Evolutionary conservation across 495 filamentous ascomycete genomes (phyloP).

Genomic region (Penicillium daleae): DNA sequence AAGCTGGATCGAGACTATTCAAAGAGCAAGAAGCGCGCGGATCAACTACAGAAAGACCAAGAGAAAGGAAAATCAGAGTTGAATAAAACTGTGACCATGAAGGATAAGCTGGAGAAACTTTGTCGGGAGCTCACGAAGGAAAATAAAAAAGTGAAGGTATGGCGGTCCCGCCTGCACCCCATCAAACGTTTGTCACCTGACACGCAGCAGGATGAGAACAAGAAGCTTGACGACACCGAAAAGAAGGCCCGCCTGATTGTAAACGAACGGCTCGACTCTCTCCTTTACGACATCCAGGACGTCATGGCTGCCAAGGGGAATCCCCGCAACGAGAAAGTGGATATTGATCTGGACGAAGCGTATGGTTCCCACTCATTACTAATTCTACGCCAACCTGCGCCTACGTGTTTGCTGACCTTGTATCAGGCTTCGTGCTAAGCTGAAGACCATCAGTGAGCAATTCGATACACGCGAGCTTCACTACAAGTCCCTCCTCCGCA

Average conservation of each 20-base stretch:
- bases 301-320: slow-evolving; percentile 79
- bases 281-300: slow-evolving; percentile 79
- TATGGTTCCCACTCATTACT: slow-evolving; percentile 48
- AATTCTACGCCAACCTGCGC: not conserved
- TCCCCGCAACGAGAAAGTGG: slow-evolving; percentile 69
- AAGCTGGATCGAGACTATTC: slow-evolving; percentile 88
- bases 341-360: slow-evolving; percentile 87
- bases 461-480: slow-evolving; percentile 93
- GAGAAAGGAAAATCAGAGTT: slow-evolving; percentile 85
- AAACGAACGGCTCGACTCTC: slow-evolving; percentile 76
- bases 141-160: slow-evolving; percentile 95
- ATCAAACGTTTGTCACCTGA: not conserved
- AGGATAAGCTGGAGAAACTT: slow-evolving; percentile 93
- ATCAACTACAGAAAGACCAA: slow-evolving; percentile 95
- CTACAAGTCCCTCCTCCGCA: slow-evolving; percentile 84
- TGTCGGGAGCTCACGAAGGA: slow-evolving; percentile 91
- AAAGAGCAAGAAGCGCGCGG: slow-evolving; percentile 93
- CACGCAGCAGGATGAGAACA: slow-evolving; percentile 79
- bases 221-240: slow-evolving; percentile 80
- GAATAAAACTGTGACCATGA: slow-evolving; percentile 82
- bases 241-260: slow-evolving; percentile 79
- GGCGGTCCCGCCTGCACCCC: slow-evolving; percentile 8
- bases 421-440: slow-evolving; percentile 79
- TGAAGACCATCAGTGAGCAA: slow-evolving; percentile 93
- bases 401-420: slow-evolving; percentile 12